Base-by-base conservation (phyloP, 139 green algal genomes). In the Penium margaritaceum region DNA sequence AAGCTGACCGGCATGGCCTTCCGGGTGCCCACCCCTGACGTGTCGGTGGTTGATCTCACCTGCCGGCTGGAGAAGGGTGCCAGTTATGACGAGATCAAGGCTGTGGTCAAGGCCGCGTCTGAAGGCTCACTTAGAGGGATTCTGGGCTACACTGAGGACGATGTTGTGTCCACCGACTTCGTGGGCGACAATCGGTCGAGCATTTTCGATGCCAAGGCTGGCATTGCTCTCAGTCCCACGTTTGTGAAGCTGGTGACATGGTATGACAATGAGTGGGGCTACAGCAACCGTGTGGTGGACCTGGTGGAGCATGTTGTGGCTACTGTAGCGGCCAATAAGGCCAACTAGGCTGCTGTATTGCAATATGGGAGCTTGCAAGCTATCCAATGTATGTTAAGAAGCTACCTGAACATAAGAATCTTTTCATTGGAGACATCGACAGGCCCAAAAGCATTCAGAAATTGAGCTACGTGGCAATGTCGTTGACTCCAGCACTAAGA, bases 1-100 rank as follows among this genome's bases (percentile, higher is more conserved):
- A 98, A 97, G 89, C 86, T 98, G 32, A 98, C 93, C 0, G 93
- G 93, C 72, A 98, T 98, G 93, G 89, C 93, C 19, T 98, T 98
- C 89, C 89, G 93, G 36, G 93, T 98, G 54, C 93, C 93, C 62
- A 96, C 90, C 73, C 82, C 86, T 39, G 91, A 98, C 64, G 93
- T 97, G 57, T 96, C 89, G 1, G 93, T 98, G 9, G 93, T 98
- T 19, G 93, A 98, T 85, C 85, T 98, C 17, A 98, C 94, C 0
- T 80, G 91, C 0, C 72, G 75, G 35, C 85, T 97, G 62, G 85
- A 92, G 69, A 98, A 96, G 87, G 72, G 74, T 3, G 87, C 90
- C 33, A 87, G 82, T 14, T 98, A 98, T 68, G 90, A 94, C 57
- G 89, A 96, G 34, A 91, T 98, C 86, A 93, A 95, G 85, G 77